Base-by-base conservation (phyloP, 192 early-diverging fungal species). In the Coemansia sp. region DNA sequence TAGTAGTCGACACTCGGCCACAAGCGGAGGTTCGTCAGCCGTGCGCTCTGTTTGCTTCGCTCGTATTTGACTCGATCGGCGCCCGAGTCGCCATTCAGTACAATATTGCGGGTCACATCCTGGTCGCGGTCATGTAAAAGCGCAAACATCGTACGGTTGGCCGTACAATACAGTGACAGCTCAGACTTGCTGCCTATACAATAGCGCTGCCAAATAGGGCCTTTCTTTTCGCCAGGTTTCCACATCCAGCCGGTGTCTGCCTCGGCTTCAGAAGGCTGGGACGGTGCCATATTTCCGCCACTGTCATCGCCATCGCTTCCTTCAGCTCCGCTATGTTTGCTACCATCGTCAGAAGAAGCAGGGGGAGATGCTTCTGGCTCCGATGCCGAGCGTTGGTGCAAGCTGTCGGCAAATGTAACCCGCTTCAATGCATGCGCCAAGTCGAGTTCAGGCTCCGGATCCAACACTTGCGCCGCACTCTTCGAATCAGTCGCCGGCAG, bases 1-100 rank as follows among this genome's bases (percentile, higher is more conserved):
- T 59, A 32, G 25, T 63, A 48, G n/a, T 51, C 52, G 7, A 27
- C 38, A 1, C 44, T 40, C 0, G 71, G 64, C 71, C 71, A 67
- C 8, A 23, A 9, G 8, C 58, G 7, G 9, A 49, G 12, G n/a
- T 46, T 56, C 9, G 21, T 23, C 12, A 5, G 4, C 14, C 26
- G 25, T 8, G n/a, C 25, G 2, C 14, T 11, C n/a, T 35, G 15
- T 10, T 14, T 5, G 12, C 25, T 41, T 9, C 3, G 3, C 25
- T 54, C 11, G 17, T 29, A 41, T 23, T 38, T 9, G 21, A 25
- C 7, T 1, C 50, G 22, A 14, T 34, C 15, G 0, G 22, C 8
- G 25, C 51, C 40, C 1, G 32, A 21, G n/a, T 68, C 59, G 27
- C 59, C 54, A 4, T 46, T 36, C 17, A 68, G 28, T n/a, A 62